phyloP scores from a whole-genome alignment of 768 basidiomycete species.

The Pleurotus sapidus region DNA sequence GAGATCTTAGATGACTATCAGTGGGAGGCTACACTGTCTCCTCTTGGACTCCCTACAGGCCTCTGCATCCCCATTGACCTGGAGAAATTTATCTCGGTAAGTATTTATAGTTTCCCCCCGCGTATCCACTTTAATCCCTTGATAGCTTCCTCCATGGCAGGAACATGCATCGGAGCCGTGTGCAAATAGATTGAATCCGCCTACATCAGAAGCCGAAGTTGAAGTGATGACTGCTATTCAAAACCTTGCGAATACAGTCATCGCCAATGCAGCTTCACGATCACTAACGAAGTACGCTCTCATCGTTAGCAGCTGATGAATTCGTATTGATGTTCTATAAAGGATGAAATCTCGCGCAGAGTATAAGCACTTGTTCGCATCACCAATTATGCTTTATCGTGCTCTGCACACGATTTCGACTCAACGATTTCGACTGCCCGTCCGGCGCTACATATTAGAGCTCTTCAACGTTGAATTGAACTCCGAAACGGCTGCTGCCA shows the following conservation, averaged over 20 bases:
- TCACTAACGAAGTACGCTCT: constrained; percentile 72
- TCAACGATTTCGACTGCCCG: constrained; percentile 87
- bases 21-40: constrained; percentile 90
- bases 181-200: constrained; percentile 56
- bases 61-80: constrained; percentile 88
- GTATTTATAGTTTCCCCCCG: constrained; percentile 19
- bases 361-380: constrained; percentile 74
- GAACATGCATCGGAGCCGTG: constrained; percentile 28
- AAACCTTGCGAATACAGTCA: constrained; percentile 93
- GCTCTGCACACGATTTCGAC: constrained; percentile 86
- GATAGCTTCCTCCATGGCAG: constrained; percentile 75
- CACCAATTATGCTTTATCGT: constrained; percentile 77
- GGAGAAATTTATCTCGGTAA: constrained; percentile 73
- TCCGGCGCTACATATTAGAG: constrained; percentile 89
- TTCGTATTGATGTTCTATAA: constrained; percentile 4
- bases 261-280: constrained; percentile 92
- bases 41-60: constrained; percentile 84
- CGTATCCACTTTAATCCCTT: neutral
- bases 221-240: constrained; percentile 89
- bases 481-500: constrained; percentile 49
- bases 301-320: neutral
- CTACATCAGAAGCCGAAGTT: constrained; percentile 66
- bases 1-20: constrained; percentile 90
- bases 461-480: constrained; percentile 85
- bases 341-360: constrained; percentile 80